phyloP scores from a whole-genome alignment of 352 stramenopile genomes.

The Globisporangium splendens region DNA sequence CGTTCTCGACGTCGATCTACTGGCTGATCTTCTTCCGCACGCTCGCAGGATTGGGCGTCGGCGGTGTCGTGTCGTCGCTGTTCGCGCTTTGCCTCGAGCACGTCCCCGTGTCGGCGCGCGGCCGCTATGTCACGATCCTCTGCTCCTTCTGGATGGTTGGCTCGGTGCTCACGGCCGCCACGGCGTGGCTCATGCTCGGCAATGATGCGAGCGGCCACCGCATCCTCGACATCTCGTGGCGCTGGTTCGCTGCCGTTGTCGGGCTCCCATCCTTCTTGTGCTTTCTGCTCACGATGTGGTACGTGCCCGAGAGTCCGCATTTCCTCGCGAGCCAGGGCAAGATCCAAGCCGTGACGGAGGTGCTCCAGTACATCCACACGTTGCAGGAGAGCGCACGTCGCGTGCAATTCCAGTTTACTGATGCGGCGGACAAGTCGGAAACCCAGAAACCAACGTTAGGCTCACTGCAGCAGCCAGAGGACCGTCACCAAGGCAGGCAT shows the following conservation, averaged over 20 bases:
- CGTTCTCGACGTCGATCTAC: constrained; percentile 60
- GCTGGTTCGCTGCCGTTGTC: constrained; percentile 75
- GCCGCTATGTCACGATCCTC: constrained; percentile 82
- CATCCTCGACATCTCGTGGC: constrained; percentile 77
- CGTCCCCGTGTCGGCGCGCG: constrained; percentile 60
- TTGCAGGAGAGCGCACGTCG: constrained; percentile 38
- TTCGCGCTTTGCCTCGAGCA: constrained; percentile 88
- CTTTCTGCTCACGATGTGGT: constrained; percentile 54
- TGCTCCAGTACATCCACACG: constrained; percentile 64
- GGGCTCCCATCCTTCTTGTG: constrained; percentile 71
- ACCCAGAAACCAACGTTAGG: background rate
- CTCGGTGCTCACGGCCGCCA: constrained; percentile 71
- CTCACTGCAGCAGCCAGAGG: background rate
- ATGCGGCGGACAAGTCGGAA: constrained; percentile 19
- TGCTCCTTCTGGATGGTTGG: constrained; percentile 92
- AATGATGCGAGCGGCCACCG: constrained; percentile 52
- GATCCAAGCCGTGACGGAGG: constrained; percentile 37
- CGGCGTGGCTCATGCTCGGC: constrained; percentile 84
- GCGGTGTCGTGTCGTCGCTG: constrained; percentile 82
- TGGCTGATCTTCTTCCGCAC: constrained; percentile 79
- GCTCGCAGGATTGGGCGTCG: constrained; percentile 68
- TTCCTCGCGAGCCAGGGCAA: constrained; percentile 71
- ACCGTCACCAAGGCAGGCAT: constrained; percentile 25
- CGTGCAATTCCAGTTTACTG: constrained; percentile 69
- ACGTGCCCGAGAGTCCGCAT: constrained; percentile 81